Base-by-base conservation (phyloP, 2,329 filamentous ascomycete genomes). In the Colletotrichum costaricense region DNA sequence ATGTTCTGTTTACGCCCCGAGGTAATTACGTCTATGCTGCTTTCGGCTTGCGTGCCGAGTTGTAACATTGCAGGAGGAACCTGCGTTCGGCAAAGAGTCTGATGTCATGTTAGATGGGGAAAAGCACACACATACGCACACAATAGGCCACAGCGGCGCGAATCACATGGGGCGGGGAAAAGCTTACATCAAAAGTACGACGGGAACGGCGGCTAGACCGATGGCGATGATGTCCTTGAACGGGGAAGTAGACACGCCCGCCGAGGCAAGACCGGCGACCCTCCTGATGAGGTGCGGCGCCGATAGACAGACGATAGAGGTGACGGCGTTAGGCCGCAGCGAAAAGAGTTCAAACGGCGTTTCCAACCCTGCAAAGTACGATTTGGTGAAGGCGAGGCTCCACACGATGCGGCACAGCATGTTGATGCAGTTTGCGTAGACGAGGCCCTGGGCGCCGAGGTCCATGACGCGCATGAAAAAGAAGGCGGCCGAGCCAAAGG, bases 341-440 rank as follows among this genome's bases (percentile, higher is more conserved):
- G 81, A 81, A 6, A 78, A 64, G 52, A 88, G 74, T 52, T 79
- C 77, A 33, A 92, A 84, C 4, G 76, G 76, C 8, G 81, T 81
- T 2, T 83, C 85, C 56, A 88, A 83, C 19, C 79, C 79, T 5
- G 70, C 77, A 73, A 97, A 92, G 80, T 92, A 97, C 0, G 81
- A 76, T 42, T 81, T 84, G 69, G 98, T 93, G 79, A 98, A 99
- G 57, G 81, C 79, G 22, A 85, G 83, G 78, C 95, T 97, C 94
- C 95, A 99, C 8, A 90, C 74, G 70, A 97, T 97, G 74, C 97
- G 90, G 78, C 96, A 90, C 0, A 85, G 83, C 95, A 99, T 98
- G 80, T 98, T 98, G 77, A 98, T 90, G 58, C 90, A 92, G 81
- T 98, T 99, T 64, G 95, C 95, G 76, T 90, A 88, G 0, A 99